A percentile compares a stretch with the other conserved stretches of the same genome.
These are phyloP conservation scores for Lanzia echinophila DNA, from an alignment of 2,329 filamentous ascomycete genomes.

Conservation along the genomic window DNA sequence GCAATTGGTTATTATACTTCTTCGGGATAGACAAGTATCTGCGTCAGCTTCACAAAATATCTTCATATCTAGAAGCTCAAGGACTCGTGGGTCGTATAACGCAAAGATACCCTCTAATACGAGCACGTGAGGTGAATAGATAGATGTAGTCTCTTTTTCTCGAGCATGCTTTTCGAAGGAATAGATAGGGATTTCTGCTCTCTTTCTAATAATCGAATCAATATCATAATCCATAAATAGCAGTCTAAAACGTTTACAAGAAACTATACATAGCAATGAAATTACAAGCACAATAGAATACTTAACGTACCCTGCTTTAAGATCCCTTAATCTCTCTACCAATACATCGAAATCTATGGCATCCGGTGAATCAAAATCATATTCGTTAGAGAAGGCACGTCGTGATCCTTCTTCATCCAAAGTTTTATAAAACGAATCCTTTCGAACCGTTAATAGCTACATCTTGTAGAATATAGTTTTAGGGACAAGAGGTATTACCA, in stretches of 20 bases:
- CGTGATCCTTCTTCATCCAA: constrained; percentile 71
- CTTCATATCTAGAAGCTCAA: constrained; percentile 88
- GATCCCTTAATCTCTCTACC: constrained; percentile 68
- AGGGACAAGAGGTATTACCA: constrained; percentile 54
- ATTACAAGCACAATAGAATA: too few species aligned
- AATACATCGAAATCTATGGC: constrained; percentile 92
- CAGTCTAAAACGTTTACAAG: too few species aligned
- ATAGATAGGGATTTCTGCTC: constrained; percentile 87
- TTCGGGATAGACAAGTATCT: constrained; percentile 83
- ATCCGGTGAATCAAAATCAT: constrained; percentile 90
- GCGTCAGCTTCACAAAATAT: constrained; percentile 96
- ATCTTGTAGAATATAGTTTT: not conserved
- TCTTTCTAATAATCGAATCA: constrained; percentile 49
- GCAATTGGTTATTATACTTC: constrained; percentile 51
- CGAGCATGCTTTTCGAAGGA: constrained; percentile 90
- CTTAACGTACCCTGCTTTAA: constrained; percentile 74
- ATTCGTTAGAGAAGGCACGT: constrained; percentile 82
- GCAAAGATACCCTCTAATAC: constrained; percentile 96
- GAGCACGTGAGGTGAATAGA: constrained; percentile 94
- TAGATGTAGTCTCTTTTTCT: constrained; percentile 69
- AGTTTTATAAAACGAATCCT: constrained; percentile 98
- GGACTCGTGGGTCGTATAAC: constrained; percentile 76
- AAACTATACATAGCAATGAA: too few species aligned
- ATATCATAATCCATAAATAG: too few species aligned
- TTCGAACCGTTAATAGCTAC: constrained; percentile 7